Evolutionary conservation across 2,329 filamentous ascomycete genomes (phyloP).

Genomic region (Penicillium janthinellum): DNA sequence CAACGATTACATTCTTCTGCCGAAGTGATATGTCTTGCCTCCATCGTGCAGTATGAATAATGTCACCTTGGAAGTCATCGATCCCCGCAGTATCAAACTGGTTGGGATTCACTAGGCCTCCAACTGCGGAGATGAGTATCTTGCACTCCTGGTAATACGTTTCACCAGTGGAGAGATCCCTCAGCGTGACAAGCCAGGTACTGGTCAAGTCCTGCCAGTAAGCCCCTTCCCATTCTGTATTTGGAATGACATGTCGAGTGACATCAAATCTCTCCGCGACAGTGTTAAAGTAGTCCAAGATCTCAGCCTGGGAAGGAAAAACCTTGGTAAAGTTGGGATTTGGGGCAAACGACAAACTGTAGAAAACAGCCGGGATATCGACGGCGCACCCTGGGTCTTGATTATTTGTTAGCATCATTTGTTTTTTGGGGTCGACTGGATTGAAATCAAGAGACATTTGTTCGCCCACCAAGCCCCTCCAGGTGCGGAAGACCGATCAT

Average conservation of each 20-base stretch:
- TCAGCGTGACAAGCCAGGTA: constrained; percentile 12
- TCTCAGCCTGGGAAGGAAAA: constrained; percentile 11
- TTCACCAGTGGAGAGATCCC: constrained; percentile 2
- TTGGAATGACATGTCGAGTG: constrained; percentile 4
- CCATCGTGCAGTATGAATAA: constrained; percentile 22
- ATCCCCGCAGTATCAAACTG: constrained; percentile 1
- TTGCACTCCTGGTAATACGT: constrained; percentile 6
- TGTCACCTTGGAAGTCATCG: constrained; percentile 9
- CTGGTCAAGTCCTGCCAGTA: constrained; percentile 11
- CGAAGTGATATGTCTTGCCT: not conserved
- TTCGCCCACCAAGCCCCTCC: constrained; percentile 19
- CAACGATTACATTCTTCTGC: constrained; percentile 16
- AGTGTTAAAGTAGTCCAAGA: constrained; percentile 11
- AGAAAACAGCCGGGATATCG: constrained; percentile 17
- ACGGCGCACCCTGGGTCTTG: constrained; percentile 18
- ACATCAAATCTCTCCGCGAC: constrained; percentile 3
- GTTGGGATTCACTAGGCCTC: constrained; percentile 14
- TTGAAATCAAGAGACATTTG: not conserved
- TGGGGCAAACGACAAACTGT: constrained; percentile 17
- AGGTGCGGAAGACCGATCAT: constrained; percentile 3
- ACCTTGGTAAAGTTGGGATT: constrained; percentile 11
- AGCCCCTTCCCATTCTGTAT: constrained; percentile 15
- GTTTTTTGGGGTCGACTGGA: too few relatives aligned
- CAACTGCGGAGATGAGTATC: constrained; percentile 18
- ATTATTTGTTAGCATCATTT: not conserved